Percentiles rank a stretch among this genome's conserved stretches.
Conservation (phyloP, 2,329 filamentous ascomycete genomes). For the Claviceps spartinae region DNA sequence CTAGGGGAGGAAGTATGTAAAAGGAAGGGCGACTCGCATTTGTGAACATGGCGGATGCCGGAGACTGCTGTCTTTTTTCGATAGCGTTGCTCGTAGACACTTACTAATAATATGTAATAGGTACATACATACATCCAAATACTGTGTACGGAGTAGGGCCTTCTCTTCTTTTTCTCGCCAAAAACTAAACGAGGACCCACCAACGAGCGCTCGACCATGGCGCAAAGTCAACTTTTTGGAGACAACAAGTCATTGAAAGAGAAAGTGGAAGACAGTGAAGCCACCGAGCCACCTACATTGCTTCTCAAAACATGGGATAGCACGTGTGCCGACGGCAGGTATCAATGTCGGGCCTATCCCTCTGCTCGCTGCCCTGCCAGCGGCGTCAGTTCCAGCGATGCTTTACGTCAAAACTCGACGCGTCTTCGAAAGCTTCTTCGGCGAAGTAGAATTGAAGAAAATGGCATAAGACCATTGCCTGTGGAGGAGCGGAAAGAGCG, state of each 20-base stretch:
- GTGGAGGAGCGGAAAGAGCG: conserved; percentile 26
- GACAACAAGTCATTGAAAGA: background rate
- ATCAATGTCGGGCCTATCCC: background rate
- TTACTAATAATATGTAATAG: too few relatives aligned
- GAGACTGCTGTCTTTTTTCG: too few relatives aligned
- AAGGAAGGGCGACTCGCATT: too few relatives aligned
- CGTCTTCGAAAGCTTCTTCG: conserved; percentile 16
- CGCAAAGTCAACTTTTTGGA: background rate
- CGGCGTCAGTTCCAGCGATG: background rate
- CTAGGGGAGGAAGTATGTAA: too few relatives aligned
- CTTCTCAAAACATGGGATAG: background rate
- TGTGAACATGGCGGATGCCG: too few relatives aligned
- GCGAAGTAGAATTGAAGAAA: conserved; percentile 27
- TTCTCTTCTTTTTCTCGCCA: background rate
- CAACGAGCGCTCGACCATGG: background rate
- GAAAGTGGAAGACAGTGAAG: background rate
- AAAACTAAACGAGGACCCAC: background rate
- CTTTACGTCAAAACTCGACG: background rate
- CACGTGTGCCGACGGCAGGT: background rate
- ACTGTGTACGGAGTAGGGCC: background rate
- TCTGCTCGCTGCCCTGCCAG: background rate
- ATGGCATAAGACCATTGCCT: conserved; percentile 30
- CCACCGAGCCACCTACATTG: background rate
- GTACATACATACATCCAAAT: too few relatives aligned
- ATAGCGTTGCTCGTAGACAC: too few relatives aligned